phyloP scores from a whole-genome alignment of 2,329 filamentous ascomycete species.

The Aspergillus transmontanensis region DNA sequence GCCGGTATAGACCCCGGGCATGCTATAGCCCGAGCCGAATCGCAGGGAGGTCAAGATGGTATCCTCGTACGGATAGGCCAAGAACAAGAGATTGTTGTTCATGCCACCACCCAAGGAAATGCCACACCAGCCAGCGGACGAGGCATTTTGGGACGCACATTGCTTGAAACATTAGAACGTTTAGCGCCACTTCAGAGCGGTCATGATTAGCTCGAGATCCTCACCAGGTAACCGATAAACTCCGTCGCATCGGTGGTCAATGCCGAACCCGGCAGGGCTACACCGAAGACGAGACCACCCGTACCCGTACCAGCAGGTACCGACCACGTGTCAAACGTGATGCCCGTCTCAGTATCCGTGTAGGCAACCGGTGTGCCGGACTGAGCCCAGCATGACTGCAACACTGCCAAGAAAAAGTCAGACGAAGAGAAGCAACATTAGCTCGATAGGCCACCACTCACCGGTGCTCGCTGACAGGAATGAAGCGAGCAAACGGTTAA shows the following conservation, averaged over 20 bases:
- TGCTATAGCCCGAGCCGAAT: constrained; percentile 60
- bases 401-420: constrained; percentile 6
- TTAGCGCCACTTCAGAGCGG: background rate
- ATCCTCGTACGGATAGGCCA: constrained; percentile 59
- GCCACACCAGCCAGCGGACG: constrained; percentile 60
- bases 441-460: background rate
- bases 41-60: constrained; percentile 61
- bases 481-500: constrained; percentile 8
- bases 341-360: constrained; percentile 54
- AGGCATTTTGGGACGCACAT: constrained; percentile 49
- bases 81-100: constrained; percentile 60
- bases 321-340: constrained; percentile 56
- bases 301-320: constrained; percentile 43
- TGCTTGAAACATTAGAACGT: constrained; percentile 36
- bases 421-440: background rate
- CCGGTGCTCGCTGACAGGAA: constrained; percentile 6
- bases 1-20: constrained; percentile 62
- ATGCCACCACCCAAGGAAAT: constrained; percentile 60
- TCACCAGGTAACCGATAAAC: constrained; percentile 62
- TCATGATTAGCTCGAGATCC: constrained; percentile 17
- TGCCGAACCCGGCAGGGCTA: constrained; percentile 57
- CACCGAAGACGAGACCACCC: constrained; percentile 56
- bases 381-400: constrained; percentile 15
- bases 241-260: constrained; percentile 53
- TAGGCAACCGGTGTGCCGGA: constrained; percentile 29